phyloP scores from a whole-genome alignment of 192 early-diverging fungal species.

The Backusella psychrophila region DNA sequence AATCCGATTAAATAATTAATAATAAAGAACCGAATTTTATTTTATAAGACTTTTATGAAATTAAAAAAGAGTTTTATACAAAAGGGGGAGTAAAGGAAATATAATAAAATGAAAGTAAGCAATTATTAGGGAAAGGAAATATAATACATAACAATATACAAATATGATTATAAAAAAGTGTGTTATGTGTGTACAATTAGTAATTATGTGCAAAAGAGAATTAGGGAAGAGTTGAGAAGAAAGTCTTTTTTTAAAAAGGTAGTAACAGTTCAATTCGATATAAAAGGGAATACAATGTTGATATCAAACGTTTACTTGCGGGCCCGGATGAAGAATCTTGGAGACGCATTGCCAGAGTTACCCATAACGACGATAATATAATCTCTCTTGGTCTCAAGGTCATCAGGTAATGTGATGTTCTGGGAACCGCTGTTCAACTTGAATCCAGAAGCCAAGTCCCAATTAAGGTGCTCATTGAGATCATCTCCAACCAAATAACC shows the following conservation, averaged over 20 bases:
- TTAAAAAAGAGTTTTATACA: background rate
- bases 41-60: background rate
- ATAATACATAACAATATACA: conserved; percentile 10
- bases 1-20: conserved; percentile 1
- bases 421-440: conserved; percentile 11
- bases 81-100: background rate
- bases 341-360: conserved; percentile 28
- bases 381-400: conserved; percentile 4
- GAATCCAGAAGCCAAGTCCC: conserved; percentile 22
- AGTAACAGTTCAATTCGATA: background rate
- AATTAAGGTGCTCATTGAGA: conserved; percentile 25
- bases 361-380: conserved; percentile 33
- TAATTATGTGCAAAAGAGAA: background rate
- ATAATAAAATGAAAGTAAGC: conserved; percentile 1
- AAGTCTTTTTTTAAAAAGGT: background rate
- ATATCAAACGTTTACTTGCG: background rate
- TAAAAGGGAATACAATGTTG: background rate
- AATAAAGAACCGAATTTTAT: conserved; percentile 2
- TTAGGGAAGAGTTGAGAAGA: background rate
- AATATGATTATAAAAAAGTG: background rate
- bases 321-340: conserved; percentile 13
- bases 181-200: background rate
- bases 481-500: conserved; percentile 20
- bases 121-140: background rate
- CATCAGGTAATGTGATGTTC: conserved; percentile 6